Percentiles rank a stretch among this genome's conserved stretches.
These are phyloP conservation scores for Ajuga chamaepitys DNA, from an alignment of 257 asterid species.

Conservation along the genomic window DNA sequence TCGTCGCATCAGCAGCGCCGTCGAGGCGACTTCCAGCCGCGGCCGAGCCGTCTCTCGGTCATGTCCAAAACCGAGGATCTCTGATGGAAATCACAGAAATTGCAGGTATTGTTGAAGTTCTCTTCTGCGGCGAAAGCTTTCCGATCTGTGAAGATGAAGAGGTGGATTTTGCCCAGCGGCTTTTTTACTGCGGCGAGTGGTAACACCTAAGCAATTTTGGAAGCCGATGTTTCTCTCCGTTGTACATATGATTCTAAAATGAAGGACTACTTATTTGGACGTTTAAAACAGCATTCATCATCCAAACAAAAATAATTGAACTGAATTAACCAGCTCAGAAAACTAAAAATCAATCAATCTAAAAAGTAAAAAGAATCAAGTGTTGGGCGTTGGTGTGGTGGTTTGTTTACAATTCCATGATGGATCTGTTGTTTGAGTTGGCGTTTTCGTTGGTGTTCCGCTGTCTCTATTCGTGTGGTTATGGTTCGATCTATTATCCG, in stretches of 20 bases:
- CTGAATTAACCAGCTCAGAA: neutral
- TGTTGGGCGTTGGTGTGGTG: slow-evolving; percentile 3
- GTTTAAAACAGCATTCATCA: slow-evolving; percentile 14
- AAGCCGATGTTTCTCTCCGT: slow-evolving; percentile 21
- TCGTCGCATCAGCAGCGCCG: slow-evolving; percentile 80
- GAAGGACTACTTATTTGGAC: slow-evolving; percentile 30
- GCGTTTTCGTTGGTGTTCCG: slow-evolving; percentile 19
- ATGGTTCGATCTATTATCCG: slow-evolving; percentile 12
- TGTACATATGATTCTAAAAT: slow-evolving; percentile 33
- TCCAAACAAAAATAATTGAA: slow-evolving; percentile 12
- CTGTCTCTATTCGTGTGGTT: slow-evolving; percentile 13
- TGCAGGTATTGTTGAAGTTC: slow-evolving; percentile 29
- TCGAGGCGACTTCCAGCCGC: slow-evolving; percentile 44
- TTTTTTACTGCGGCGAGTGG: slow-evolving; percentile 26
- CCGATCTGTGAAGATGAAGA: slow-evolving; percentile 14
- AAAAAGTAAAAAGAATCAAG: neutral
- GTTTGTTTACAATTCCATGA: neutral
- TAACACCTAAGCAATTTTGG: slow-evolving; percentile 34
- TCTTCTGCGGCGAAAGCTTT: slow-evolving; percentile 4
- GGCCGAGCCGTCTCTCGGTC: slow-evolving; percentile 63
- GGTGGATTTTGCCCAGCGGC: slow-evolving; percentile 12
- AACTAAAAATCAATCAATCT: slow-evolving; percentile 5
- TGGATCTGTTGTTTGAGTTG: slow-evolving; percentile 16
- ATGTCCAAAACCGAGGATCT: slow-evolving; percentile 43
- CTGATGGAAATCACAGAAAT: neutral